Percentiles rank a stretch among this genome's conserved stretches.
phyloP scores from a whole-genome alignment of 164 flowering plant genomes.

The Aristolochia fimbriata region DNA sequence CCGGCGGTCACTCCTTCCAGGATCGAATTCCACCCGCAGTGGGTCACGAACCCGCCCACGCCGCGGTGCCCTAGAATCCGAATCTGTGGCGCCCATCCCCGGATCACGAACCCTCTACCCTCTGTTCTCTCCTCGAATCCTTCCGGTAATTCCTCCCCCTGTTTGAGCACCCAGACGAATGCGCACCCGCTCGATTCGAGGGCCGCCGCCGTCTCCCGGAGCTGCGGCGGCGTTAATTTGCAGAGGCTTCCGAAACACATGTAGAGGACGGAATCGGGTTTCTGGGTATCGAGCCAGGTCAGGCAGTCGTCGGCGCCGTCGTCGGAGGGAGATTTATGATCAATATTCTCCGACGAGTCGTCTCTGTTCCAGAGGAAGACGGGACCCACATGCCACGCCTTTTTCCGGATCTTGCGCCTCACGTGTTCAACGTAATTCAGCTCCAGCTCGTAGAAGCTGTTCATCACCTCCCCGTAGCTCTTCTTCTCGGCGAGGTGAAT shows the following conservation, averaged over 20 bases:
- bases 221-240: slow-evolving; percentile 15
- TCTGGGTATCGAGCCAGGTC: slow-evolving; percentile 17
- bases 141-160: neutral
- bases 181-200: slow-evolving; percentile 34
- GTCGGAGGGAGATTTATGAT: slow-evolving; percentile 9
- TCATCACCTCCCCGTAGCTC: slow-evolving; percentile 20
- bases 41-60: slow-evolving; percentile 49
- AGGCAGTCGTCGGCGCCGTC: slow-evolving; percentile 6
- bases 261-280: slow-evolving; percentile 17
- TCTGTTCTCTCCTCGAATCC: slow-evolving; percentile 12
- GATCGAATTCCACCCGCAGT: slow-evolving; percentile 68
- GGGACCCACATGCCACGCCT: slow-evolving; percentile 28
- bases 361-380: slow-evolving; percentile 14
- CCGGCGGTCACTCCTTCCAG: slow-evolving; percentile 40
- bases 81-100: slow-evolving; percentile 70
- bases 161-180: slow-evolving; percentile 8
- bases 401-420: slow-evolving; percentile 8
- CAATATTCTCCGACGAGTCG: neutral
- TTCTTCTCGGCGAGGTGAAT: neutral
- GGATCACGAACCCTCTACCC: slow-evolving; percentile 36
- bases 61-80: slow-evolving; percentile 41
- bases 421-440: slow-evolving; percentile 12
- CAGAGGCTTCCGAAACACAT: slow-evolving; percentile 14
- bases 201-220: slow-evolving; percentile 38
- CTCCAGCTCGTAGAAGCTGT: slow-evolving; percentile 30